These are phyloP conservation scores for Colletotrichum gigasporum DNA, from an alignment of 2,329 filamentous ascomycete species.

Conservation along the genomic window DNA sequence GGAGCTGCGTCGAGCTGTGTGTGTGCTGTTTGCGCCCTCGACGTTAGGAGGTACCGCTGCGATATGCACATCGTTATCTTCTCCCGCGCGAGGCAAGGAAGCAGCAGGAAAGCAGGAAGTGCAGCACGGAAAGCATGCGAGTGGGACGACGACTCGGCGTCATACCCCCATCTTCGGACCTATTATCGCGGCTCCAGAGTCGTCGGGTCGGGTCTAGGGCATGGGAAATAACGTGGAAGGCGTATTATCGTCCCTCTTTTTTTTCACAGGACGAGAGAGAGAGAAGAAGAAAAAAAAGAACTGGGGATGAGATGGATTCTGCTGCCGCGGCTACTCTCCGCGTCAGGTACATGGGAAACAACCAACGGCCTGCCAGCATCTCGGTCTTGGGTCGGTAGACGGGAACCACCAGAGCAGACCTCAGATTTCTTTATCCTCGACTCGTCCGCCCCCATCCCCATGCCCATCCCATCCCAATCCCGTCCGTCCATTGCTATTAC, in stretches of 20 bases:
- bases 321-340: constrained; percentile 27
- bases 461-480: background rate
- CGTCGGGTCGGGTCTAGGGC: constrained; percentile 16
- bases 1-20: background rate
- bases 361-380: constrained; percentile 16
- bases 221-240: constrained; percentile 22
- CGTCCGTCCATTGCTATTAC: background rate
- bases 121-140: background rate
- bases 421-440: constrained; percentile 22
- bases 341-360: constrained; percentile 8
- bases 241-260: constrained; percentile 20
- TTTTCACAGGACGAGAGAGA: no score
- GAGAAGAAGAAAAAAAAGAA: constrained; percentile 13
- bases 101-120: background rate
- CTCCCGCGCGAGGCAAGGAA: background rate
- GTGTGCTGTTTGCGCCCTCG: no score
- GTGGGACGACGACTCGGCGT: constrained; percentile 24
- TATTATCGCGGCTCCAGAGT: constrained; percentile 27
- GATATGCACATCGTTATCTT: constrained; percentile 3
- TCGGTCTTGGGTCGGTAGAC: constrained; percentile 24
- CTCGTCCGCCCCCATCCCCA: constrained; percentile 6
- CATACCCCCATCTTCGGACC: constrained; percentile 28
- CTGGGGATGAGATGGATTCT: constrained; percentile 28
- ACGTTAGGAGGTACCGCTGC: background rate
- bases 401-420: background rate